phyloP scores from a whole-genome alignment of 164 flowering plant genomes.

The Nymphaea colorata region DNA sequence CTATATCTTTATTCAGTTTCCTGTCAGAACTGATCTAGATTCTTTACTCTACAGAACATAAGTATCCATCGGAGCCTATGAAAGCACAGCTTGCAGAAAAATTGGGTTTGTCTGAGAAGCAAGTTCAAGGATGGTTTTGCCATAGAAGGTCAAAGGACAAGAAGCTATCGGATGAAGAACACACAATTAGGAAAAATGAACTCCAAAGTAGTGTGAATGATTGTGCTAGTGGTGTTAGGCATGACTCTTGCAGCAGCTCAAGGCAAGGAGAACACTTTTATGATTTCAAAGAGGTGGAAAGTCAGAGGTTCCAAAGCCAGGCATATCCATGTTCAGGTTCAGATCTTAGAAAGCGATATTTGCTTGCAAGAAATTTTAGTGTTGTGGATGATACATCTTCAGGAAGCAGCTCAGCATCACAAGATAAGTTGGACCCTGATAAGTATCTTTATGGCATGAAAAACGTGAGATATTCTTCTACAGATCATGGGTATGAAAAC shows the following conservation, averaged over 20 bases:
- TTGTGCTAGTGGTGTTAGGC: slow-evolving; percentile 65
- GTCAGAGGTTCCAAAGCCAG: slow-evolving; percentile 36
- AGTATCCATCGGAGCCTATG: slow-evolving; percentile 65
- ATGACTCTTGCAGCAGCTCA: slow-evolving; percentile 94
- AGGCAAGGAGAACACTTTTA: slow-evolving; percentile 48
- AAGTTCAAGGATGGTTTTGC: slow-evolving; percentile 93
- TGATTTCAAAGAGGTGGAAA: slow-evolving; percentile 75
- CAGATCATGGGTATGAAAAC: slow-evolving; percentile 16
- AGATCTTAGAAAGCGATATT: slow-evolving; percentile 20
- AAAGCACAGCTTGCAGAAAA: slow-evolving; percentile 49
- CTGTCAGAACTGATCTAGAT: slow-evolving; percentile 1
- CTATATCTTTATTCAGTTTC: neutral
- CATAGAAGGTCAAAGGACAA: slow-evolving; percentile 94
- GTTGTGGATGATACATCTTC: slow-evolving; percentile 51
- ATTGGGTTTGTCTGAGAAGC: slow-evolving; percentile 78
- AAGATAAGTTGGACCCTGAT: slow-evolving; percentile 24
- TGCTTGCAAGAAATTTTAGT: slow-evolving; percentile 14
- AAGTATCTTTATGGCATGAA: slow-evolving; percentile 19
- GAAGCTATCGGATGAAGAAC: slow-evolving; percentile 27
- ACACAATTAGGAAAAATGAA: slow-evolving; percentile 54
- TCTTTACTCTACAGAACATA: slow-evolving; percentile 47
- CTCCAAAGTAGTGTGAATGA: slow-evolving; percentile 68
- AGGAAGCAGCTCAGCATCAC: slow-evolving; percentile 60
- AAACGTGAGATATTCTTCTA: slow-evolving; percentile 19
- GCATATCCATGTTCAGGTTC: slow-evolving; percentile 20